Evolutionary conservation across 371 early-diverging fungal genomes (phyloP), one percentile per base, ranked within the genome.

Genomic region (Rhizomucor pusillus): DNA sequence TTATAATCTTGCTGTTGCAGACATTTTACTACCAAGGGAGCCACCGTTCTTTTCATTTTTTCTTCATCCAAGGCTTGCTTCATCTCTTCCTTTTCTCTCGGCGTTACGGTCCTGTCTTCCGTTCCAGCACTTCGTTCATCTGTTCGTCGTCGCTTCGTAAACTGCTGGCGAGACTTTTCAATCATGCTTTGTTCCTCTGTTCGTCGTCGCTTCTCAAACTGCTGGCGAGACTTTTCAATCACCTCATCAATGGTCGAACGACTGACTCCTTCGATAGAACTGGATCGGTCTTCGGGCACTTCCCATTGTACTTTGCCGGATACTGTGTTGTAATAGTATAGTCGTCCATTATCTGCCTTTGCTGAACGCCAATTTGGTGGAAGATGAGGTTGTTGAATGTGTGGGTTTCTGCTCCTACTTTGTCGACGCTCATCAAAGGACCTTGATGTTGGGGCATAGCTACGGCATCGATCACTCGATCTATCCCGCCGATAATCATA

Each of bases 271-370:
- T 69, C 68, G 34, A 69, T 66, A 1, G 63, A 55, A 41, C 71
- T 71, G 1, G 56, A 57, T 7, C 40, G 66, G 50, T 63, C 62
- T 54, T 65, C 63, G 4, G 77, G 77, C 4, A 70, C 45, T 11
- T 65, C 58, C 78, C 78, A 78, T 48, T 78, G 78, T 13, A 73
- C 65, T 54, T 75, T 63, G 0, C 62, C 50, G 6, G 78, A 73
- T 1, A 69, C 3, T n/a, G 44, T 36, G 45, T 74, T 68, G 43
- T 75, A 78, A 24, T 78, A 78, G 48, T 78, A 78, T 1, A 63
- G 47, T 2, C 43, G 47, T 0, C 73, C 73, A 44, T 72, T 56
- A 23, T 63, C 66, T 23, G 57, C 50, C 3, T 47, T 50, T 1
- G 78, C 78, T 29, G 59, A 45, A 46, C 64, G 57, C 78, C 78